Percentiles rank a stretch among this genome's conserved stretches.
Evolutionary conservation across 2,329 filamentous ascomycete species (phyloP).

Genomic region (Ilyonectria mors-panacis): DNA sequence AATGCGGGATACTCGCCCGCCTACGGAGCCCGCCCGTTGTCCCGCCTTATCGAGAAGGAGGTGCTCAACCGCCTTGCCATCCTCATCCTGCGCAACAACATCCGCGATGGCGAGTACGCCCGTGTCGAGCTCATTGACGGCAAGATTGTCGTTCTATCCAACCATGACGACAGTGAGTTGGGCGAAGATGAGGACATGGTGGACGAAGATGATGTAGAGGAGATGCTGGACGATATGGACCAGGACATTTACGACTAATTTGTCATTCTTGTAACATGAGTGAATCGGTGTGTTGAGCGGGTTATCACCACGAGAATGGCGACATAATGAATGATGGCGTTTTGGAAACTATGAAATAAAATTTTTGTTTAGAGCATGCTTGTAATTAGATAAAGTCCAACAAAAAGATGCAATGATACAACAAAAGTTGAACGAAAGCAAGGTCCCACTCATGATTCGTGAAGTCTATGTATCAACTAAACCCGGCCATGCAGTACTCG

Average conservation of each 20-base stretch:
- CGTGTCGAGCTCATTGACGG: slow-evolving; percentile 84
- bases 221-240: slow-evolving; percentile 75
- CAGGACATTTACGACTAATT: slow-evolving; percentile 67
- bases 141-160: slow-evolving; percentile 85
- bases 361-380: slow-evolving; percentile 13
- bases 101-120: slow-evolving; percentile 89
- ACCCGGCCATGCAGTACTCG: slow-evolving; percentile 1
- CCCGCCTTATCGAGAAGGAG: slow-evolving; percentile 95
- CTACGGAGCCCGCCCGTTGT: slow-evolving; percentile 92
- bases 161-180: slow-evolving; percentile 77
- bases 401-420: neutral
- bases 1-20: slow-evolving; percentile 93
- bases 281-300: neutral
- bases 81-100: slow-evolving; percentile 86
- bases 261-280: neutral
- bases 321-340: slow-evolving; percentile 26
- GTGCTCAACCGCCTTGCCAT: slow-evolving; percentile 95
- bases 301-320: slow-evolving; percentile 18
- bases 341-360: slow-evolving; percentile 12
- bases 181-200: slow-evolving; percentile 81
- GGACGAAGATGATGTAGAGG: slow-evolving; percentile 82
- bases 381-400: slow-evolving; percentile 8
- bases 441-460: slow-evolving; percentile 20
- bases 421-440: neutral
- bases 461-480: slow-evolving; percentile 14